These are phyloP conservation scores for Solanum hybrid DNA, from an alignment of 305 asterid genomes.

Conservation along the genomic window DNA sequence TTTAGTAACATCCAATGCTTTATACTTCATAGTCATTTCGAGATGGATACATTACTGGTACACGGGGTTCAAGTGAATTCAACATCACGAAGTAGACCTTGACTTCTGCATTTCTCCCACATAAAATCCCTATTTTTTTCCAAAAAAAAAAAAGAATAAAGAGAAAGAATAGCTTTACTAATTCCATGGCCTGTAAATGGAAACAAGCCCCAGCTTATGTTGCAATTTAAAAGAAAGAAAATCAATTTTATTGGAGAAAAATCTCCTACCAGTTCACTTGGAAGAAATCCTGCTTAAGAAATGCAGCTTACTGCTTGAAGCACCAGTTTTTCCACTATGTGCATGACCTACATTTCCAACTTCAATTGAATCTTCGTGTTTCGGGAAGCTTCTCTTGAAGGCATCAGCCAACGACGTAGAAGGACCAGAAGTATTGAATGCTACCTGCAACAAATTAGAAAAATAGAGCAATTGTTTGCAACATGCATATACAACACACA, in stretches of 20 bases:
- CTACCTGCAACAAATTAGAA: background rate
- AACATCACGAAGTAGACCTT: slow-evolving; percentile 2
- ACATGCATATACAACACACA: background rate
- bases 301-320: slow-evolving; percentile 8
- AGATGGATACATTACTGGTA: slow-evolving; percentile 4
- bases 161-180: background rate
- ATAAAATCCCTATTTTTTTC: background rate
- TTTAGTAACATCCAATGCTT: slow-evolving; percentile 7
- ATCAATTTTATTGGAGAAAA: background rate
- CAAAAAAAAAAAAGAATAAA: background rate
- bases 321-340: slow-evolving; percentile 4
- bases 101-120: background rate
- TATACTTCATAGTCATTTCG: slow-evolving; percentile 5
- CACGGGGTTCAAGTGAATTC: slow-evolving; percentile 8
- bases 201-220: background rate
- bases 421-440: background rate
- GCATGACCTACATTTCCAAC: slow-evolving; percentile 4
- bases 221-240: background rate
- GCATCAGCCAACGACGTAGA: slow-evolving; percentile 9
- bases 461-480: background rate
- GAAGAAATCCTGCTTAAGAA: slow-evolving; percentile 10
- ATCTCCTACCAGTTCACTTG: slow-evolving; percentile 6
- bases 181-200: background rate
- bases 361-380: slow-evolving; percentile 3
- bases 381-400: background rate